Evolutionary conservation across 1,139 yeast genomes (phyloP).

Genomic region (Kurtzmaniella natalensis): DNA sequence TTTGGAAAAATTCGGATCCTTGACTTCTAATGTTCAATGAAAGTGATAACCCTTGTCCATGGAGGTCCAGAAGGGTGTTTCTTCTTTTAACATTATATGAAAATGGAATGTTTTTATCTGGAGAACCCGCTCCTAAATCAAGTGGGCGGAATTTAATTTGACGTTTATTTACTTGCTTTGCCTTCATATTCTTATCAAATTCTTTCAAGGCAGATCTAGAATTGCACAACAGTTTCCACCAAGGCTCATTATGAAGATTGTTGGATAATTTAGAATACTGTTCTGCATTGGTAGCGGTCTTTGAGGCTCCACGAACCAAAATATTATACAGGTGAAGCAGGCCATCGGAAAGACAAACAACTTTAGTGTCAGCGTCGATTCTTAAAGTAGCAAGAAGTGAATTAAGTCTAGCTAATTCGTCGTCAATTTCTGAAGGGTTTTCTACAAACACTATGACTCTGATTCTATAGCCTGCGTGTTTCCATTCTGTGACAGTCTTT

Average conservation of each 20-base stretch:
- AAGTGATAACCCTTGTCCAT: conserved; percentile 69
- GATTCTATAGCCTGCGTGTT: conserved; percentile 55
- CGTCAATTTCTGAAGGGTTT: conserved; percentile 58
- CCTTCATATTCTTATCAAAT: conserved; percentile 24
- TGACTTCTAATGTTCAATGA: conserved; percentile 62
- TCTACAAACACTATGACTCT: conserved; percentile 92
- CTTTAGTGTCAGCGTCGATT: conserved; percentile 74
- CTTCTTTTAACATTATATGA: conserved; percentile 26
- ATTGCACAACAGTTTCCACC: conserved; percentile 65
- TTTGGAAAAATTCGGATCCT: conserved; percentile 24
- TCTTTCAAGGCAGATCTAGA: conserved; percentile 47
- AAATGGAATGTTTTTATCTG: conserved; percentile 5
- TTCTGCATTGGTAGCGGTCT: conserved; percentile 21
- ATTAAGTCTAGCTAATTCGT: conserved; percentile 59
- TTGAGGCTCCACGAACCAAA: conserved; percentile 60
- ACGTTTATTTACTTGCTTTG: conserved; percentile 8
- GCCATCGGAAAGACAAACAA: conserved; percentile 62
- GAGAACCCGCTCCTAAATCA: conserved; percentile 15
- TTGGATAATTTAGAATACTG: conserved; percentile 30
- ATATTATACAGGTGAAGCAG: conserved; percentile 65
- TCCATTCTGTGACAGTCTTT: conserved; percentile 92
- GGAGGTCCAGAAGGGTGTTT: conserved; percentile 55
- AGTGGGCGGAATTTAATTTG: conserved; percentile 19
- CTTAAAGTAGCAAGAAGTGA: conserved; percentile 70
- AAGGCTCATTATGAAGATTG: conserved; percentile 35